These are phyloP conservation scores for Cyclotella cryptica DNA, from an alignment of 108 stramenopile genomes.

Conservation along the genomic window DNA sequence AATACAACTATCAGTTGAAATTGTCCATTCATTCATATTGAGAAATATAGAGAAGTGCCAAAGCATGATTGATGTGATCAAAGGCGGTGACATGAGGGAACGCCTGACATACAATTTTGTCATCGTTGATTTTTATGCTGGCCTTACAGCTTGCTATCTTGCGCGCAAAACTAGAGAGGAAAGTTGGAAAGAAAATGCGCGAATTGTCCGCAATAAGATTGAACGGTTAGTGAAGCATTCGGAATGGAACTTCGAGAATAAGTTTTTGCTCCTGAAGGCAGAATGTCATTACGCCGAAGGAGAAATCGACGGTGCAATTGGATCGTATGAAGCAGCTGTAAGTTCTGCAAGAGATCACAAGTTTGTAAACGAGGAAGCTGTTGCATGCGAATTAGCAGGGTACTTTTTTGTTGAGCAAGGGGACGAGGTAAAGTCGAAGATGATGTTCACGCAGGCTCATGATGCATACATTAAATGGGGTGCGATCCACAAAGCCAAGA, in stretches of 20 bases:
- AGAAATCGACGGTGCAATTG: not conserved
- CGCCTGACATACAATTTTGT: not conserved
- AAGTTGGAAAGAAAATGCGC: not conserved
- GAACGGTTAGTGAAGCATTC: not conserved
- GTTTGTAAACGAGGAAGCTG: constrained; percentile 24
- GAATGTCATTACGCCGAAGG: not conserved
- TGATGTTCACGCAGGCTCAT: constrained; percentile 7
- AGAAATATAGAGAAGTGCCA: constrained; percentile 14
- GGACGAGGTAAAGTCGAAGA: not conserved
- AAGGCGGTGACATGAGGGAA: not conserved
- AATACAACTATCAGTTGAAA: not conserved
- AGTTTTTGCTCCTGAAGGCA: too few species aligned
- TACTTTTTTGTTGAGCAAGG: constrained; percentile 16
- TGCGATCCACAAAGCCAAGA: constrained; percentile 3
- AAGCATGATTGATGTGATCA: not conserved
- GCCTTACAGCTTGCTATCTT: constrained; percentile 1
- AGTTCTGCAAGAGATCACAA: constrained; percentile 11
- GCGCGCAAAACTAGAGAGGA: not conserved
- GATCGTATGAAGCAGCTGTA: not conserved
- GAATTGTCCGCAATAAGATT: not conserved
- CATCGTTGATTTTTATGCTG: not conserved
- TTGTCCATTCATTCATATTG: not conserved
- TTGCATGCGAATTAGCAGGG: constrained; percentile 33
- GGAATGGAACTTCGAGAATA: too few species aligned
- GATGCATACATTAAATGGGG: constrained; percentile 27